Conservation (phyloP, 140 eudicot genomes). For the Stevia rebaudiana region DNA sequence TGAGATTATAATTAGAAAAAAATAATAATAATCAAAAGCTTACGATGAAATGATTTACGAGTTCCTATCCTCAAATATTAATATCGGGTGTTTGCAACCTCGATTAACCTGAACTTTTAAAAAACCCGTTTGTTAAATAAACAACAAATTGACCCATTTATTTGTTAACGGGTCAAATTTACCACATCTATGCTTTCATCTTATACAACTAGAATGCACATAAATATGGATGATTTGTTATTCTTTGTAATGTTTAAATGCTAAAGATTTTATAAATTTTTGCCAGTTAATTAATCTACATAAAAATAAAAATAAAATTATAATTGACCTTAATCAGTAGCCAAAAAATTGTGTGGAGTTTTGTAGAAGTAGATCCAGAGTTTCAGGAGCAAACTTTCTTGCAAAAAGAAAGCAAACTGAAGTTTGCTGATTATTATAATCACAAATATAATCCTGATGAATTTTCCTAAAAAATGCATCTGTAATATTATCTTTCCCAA, state of each 20-base stretch:
- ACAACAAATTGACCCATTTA: background rate
- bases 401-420: slow-evolving; percentile 61
- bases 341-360: slow-evolving; percentile 48
- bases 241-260: background rate
- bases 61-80: too few species aligned
- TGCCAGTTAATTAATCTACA: background rate
- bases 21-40: too few species aligned
- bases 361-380: slow-evolving; percentile 41
- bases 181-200: background rate
- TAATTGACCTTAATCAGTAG: slow-evolving; percentile 26
- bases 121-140: too few species aligned
- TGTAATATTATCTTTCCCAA: slow-evolving; percentile 37
- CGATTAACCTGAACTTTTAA: too few species aligned
- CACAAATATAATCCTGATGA: slow-evolving; percentile 28
- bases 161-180: background rate
- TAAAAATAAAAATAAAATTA: background rate
- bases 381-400: slow-evolving; percentile 68
- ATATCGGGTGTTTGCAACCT: too few species aligned
- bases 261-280: background rate
- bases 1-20: too few species aligned
- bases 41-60: too few species aligned
- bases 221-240: background rate
- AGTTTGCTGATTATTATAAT: slow-evolving; percentile 49
- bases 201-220: background rate
- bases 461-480: slow-evolving; percentile 38